Evolutionary conservation across 805 yeast species (phyloP), one percentile per base, ranked within the genome.

Genomic region (Hanseniaspora clermontiae): DNA sequence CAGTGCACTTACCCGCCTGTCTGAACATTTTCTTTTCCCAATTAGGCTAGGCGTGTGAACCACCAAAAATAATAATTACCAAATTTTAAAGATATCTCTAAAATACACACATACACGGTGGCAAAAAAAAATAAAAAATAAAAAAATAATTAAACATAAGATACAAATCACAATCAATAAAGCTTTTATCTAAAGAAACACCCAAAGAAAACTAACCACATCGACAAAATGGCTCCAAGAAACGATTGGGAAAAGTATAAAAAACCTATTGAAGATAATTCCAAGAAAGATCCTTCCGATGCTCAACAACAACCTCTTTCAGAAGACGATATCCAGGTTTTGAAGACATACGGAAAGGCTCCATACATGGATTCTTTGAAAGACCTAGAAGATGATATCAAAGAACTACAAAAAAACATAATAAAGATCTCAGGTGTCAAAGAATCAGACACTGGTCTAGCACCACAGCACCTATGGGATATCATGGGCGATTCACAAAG

Each of bases 231-330:
- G 97, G 90, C 97, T 60, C 96, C 97, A 63, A 93, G 89, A 76
- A 93, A 89, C 57, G 95, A 93, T 70, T 93, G 99, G 99, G 99
- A 95, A 68, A 93, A 93, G 70, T 88, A 87, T 72, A 84, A 82
- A 68, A 84, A 93, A 52, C 95, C 96, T n/a, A 77, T 75, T 47
- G 96, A 85, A 61, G 80, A 76, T 7, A 82, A 77, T 39, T 75
- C 74, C 19, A 78, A 74, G 17, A 75, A 76, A 57, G 49, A 46
- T 34, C 74, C 74, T 55, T 74, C 76, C 53, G 88, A 83, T 51
- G 88, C 83, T 58, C 62, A 83, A 86, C 62, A 81, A 78, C 43
- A 53, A 39, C 98, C 98, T 10, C 78, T 93, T 62, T 78, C 89
- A 58, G 99, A 93, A 68, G 96, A 95, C 49, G 99, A 93, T 70